Base-by-base conservation (phyloP, 306 rosid species). In the Pachyrhizus erosus region DNA sequence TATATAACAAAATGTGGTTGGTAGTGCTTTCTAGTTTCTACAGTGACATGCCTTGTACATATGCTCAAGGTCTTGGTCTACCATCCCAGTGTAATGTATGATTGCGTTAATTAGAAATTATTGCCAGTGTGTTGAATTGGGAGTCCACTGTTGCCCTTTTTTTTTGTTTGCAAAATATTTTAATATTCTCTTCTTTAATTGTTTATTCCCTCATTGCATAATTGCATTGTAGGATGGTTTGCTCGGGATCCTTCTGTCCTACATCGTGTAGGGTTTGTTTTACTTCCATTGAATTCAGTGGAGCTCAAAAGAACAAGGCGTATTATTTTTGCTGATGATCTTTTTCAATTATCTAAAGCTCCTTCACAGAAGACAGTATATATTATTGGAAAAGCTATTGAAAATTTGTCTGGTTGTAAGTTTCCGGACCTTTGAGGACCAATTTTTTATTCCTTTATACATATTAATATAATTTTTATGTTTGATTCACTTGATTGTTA, bases 391-490 rank as follows among this genome's bases (percentile, higher is more conserved):
- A 92, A 87, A 85, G 89, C 90, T 49, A 78, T 86, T 39, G 91
- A 91, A 85, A 86, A 79, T 81, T 84, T 94, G 87, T 87, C 94
- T 26, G 97, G 94, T 39, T 92, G 98, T 94, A 92, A 92, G 98
- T 88, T 76, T 71, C 82, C 42, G 17, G 48, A 70, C 65, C 77
- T 83, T 58, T 60, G 68, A 67, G 73, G 48, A 58, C 15, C n/a
- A 55, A 49, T 45, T 18, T 11, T 37, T 58, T 62, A 20, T n/a
- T 24, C 21, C 77, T 45, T 76, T 51, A 43, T 37, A 33, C 27
- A 57, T 33, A 58, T 70, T 60, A 48, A 48, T 77, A 51, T 61
- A 70, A 39, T 15, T 7, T 26, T 60, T 23, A 14, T 17, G 23
- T 45, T 68, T 48, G 66, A 52, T 52, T 52, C 9, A 18, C 60